These are phyloP conservation scores for Aspergillus nidulans DNA, from an alignment of 495 filamentous ascomycete species.

Conservation along the genomic window DNA sequence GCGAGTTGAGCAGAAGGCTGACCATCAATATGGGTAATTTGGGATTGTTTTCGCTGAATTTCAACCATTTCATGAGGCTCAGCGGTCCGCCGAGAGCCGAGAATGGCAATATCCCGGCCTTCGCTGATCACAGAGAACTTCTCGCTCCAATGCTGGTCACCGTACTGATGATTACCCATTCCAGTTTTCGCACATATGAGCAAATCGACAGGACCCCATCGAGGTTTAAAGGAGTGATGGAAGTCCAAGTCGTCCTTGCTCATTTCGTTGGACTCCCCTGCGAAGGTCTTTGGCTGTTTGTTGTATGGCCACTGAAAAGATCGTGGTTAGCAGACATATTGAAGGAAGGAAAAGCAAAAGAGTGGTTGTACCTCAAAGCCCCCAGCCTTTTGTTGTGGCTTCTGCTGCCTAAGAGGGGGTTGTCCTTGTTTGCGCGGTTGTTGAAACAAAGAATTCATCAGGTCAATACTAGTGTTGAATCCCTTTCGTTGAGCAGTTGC, in stretches of 20 bases:
- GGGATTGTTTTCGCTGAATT: slow-evolving; percentile 33
- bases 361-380: slow-evolving; percentile 69
- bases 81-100: slow-evolving; percentile 21
- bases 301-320: slow-evolving; percentile 78
- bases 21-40: slow-evolving; percentile 32
- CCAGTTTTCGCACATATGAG: slow-evolving; percentile 56
- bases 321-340: slow-evolving; percentile 30
- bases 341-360: slow-evolving; percentile 17
- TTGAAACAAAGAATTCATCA: slow-evolving; percentile 88
- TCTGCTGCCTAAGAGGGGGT: slow-evolving; percentile 38
- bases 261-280: slow-evolving; percentile 55
- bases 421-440: slow-evolving; percentile 32
- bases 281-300: slow-evolving; percentile 63
- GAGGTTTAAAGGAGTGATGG: slow-evolving; percentile 65
- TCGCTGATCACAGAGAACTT: slow-evolving; percentile 37
- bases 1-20: slow-evolving; percentile 36
- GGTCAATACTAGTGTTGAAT: slow-evolving; percentile 76
- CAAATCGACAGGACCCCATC: slow-evolving; percentile 71
- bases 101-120: slow-evolving; percentile 30
- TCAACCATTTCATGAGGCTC: slow-evolving; percentile 35
- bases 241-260: slow-evolving; percentile 53
- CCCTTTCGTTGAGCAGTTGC: slow-evolving; percentile 45
- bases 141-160: slow-evolving; percentile 30
- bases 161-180: slow-evolving; percentile 20
- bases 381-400: slow-evolving; percentile 41